phyloP scores from a whole-genome alignment of 106 monocot genomes.

The Vanilla planifolia region DNA sequence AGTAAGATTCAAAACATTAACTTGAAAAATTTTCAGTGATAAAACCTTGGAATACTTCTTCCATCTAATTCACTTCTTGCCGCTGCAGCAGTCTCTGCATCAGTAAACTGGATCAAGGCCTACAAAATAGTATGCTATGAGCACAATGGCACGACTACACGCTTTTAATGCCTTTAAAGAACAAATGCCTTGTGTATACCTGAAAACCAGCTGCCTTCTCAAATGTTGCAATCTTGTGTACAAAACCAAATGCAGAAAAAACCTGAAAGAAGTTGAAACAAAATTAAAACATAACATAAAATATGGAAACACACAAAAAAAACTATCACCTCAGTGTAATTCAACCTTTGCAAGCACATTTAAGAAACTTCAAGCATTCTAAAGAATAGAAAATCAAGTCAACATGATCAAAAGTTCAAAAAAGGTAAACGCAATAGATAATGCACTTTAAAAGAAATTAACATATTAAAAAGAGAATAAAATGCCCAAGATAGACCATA shows the following conservation, averaged over 20 bases:
- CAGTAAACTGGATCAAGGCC: conserved; percentile 75
- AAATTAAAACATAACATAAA: neutral
- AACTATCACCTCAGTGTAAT: neutral
- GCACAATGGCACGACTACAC: neutral
- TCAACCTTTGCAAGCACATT: conserved; percentile 12
- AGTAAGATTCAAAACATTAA: conserved; percentile 7
- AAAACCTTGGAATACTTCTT: conserved; percentile 70
- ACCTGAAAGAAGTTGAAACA: conserved; percentile 26
- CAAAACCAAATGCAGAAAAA: conserved; percentile 79
- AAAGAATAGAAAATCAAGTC: conserved; percentile 11
- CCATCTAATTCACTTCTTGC: conserved; percentile 75
- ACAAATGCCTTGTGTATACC: conserved; percentile 17
- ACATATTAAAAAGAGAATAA: too few relatives aligned
- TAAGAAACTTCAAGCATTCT: conserved; percentile 20
- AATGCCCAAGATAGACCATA: too few relatives aligned
- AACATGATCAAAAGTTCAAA: too few relatives aligned
- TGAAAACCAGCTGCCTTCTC: conserved; percentile 83
- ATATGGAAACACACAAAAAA: neutral
- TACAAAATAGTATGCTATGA: conserved; percentile 7
- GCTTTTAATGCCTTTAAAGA: neutral
- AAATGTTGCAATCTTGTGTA: conserved; percentile 80
- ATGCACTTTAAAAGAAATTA: too few relatives aligned
- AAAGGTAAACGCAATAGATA: too few relatives aligned
- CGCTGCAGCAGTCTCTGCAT: conserved; percentile 50
- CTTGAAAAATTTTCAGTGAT: neutral